phyloP scores from a whole-genome alignment of 176 grass and related monocot species.

The Alopecurus myosuroides region DNA sequence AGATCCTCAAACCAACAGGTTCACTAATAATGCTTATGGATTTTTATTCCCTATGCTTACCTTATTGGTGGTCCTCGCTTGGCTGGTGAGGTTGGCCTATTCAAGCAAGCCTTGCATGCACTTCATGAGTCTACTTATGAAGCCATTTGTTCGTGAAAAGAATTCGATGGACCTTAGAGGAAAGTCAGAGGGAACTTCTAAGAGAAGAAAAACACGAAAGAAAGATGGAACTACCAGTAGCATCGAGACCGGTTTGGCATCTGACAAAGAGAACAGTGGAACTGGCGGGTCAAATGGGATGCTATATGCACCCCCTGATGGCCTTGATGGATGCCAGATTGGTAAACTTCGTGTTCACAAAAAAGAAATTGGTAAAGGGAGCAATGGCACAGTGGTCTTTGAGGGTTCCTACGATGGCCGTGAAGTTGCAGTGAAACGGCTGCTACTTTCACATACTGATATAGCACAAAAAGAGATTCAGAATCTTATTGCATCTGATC shows the following conservation, averaged over 20 bases:
- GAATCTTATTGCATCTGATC: constrained; percentile 95
- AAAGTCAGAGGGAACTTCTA: constrained; percentile 41
- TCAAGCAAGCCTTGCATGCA: constrained; percentile 22
- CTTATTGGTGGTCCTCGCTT: constrained; percentile 24
- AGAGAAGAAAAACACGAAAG: constrained; percentile 75
- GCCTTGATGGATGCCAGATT: constrained; percentile 56
- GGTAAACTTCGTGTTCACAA: constrained; percentile 74
- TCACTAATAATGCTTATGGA: constrained; percentile 14
- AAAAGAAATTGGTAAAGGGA: constrained; percentile 92
- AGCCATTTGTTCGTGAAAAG: constrained; percentile 36
- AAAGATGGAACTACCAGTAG: constrained; percentile 33
- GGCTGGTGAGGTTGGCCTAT: constrained; percentile 31
- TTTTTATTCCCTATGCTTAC: constrained; percentile 37
- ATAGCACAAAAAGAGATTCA: constrained; percentile 83
- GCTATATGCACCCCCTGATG: constrained; percentile 15
- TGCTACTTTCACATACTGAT: constrained; percentile 85
- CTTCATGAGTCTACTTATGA: constrained; percentile 27
- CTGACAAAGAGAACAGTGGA: constrained; percentile 39
- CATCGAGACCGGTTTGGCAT: constrained; percentile 16
- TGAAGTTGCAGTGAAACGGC: constrained; percentile 81
- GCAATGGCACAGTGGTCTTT: constrained; percentile 97
- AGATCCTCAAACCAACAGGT: constrained; percentile 21
- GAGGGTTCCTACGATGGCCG: constrained; percentile 79
- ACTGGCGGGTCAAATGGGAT: constrained; percentile 30
- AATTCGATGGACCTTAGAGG: constrained; percentile 37